Conservation (phyloP, 129 eudicot species). For the Solidago caesia region DNA sequence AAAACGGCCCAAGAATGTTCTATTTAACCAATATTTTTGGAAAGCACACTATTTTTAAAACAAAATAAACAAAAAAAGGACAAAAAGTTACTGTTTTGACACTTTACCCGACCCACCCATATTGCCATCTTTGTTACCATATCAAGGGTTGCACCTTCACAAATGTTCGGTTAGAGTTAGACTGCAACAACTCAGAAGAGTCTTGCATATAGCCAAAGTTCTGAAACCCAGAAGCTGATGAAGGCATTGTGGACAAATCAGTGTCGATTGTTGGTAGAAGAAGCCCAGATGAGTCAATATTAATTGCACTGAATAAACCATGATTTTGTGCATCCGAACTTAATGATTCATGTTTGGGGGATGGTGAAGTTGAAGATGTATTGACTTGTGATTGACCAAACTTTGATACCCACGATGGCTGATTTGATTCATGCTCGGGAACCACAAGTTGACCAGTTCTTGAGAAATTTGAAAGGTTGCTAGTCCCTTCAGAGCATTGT, state of each 20-base stretch:
- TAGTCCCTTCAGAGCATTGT: conserved; percentile 52
- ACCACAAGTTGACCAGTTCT: conserved; percentile 45
- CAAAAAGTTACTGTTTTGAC: neutral
- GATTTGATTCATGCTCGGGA: conserved; percentile 53
- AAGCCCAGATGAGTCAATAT: conserved; percentile 73
- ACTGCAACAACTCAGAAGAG: conserved; percentile 65
- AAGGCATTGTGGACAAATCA: conserved; percentile 66
- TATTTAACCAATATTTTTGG: neutral
- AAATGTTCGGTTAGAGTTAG: conserved; percentile 54
- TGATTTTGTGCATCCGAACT: conserved; percentile 72
- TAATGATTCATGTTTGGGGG: conserved; percentile 57
- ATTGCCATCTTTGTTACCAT: conserved; percentile 1
- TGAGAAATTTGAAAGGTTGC: conserved; percentile 55
- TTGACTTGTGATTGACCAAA: conserved; percentile 51
- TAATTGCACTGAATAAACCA: conserved; percentile 48
- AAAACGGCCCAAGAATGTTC: neutral
- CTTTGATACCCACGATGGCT: conserved; percentile 67
- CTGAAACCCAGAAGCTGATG: conserved; percentile 62
- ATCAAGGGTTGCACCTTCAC: conserved; percentile 60
- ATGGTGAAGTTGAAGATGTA: conserved; percentile 47
- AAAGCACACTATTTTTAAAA: neutral
- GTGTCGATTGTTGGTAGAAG: conserved; percentile 59
- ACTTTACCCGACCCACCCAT: neutral
- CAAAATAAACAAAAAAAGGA: neutral
- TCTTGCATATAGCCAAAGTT: conserved; percentile 59